phyloP scores from a whole-genome alignment of 805 yeast species.

The Candida chilensis region DNA sequence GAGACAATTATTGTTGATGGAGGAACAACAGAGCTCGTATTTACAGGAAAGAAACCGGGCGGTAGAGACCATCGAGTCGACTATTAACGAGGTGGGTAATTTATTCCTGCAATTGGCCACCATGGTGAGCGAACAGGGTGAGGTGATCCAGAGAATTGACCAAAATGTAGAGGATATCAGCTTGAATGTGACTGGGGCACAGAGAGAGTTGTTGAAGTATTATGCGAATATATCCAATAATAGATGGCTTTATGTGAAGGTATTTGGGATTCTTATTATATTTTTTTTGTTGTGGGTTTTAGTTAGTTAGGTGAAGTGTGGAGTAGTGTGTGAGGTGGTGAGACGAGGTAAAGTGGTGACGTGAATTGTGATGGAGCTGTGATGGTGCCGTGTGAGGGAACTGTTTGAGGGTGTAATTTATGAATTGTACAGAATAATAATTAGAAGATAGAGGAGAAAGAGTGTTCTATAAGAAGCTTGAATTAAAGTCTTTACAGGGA shows the following conservation, averaged over 20 bases:
- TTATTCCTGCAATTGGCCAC: conserved; percentile 91
- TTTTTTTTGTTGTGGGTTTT: conserved; percentile 74
- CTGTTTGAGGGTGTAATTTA: no score
- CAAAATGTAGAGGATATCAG: conserved; percentile 90
- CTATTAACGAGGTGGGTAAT: conserved; percentile 93
- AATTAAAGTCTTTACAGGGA: no score
- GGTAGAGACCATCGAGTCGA: conserved; percentile 93
- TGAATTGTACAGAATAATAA: no score
- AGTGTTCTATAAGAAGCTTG: no score
- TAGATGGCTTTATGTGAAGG: conserved; percentile 84
- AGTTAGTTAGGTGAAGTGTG: conserved; percentile 44
- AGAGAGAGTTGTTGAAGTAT: conserved; percentile 84
- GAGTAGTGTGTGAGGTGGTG: no score
- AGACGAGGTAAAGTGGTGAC: no score
- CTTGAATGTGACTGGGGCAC: conserved; percentile 87
- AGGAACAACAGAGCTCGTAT: conserved; percentile 72
- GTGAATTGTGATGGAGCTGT: no score
- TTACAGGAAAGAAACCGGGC: conserved; percentile 81
- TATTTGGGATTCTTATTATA: conserved; percentile 78
- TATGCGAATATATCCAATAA: conserved; percentile 82
- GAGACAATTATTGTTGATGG: conserved; percentile 71
- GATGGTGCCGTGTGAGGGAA: no score
- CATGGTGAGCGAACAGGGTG: conserved; percentile 97
- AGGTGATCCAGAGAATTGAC: conserved; percentile 90
- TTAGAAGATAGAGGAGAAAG: no score